Evolutionary conservation across 2,329 filamentous ascomycete species (phyloP).

Genomic region (Raffaelea albimanens): DNA sequence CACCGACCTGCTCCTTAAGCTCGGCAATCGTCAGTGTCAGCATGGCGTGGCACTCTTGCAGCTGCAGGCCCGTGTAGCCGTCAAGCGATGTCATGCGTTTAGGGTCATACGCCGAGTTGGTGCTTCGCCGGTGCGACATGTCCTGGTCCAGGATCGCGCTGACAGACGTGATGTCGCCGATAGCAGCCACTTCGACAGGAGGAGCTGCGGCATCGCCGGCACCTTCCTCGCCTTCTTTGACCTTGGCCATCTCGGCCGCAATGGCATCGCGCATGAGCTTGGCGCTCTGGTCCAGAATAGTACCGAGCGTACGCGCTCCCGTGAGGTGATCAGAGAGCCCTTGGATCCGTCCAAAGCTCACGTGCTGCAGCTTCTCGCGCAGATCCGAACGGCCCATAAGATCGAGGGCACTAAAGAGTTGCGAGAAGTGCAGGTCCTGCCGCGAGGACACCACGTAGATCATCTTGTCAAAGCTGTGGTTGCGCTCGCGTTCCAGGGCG

Average conservation of each 20-base stretch:
- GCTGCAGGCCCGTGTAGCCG: slow-evolving; percentile 63
- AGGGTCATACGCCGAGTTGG: slow-evolving; percentile 56
- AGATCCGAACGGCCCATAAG: slow-evolving; percentile 25
- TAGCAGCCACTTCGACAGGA: not conserved
- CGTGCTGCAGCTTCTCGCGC: slow-evolving; percentile 22
- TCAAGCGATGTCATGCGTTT: slow-evolving; percentile 65
- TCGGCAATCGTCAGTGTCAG: slow-evolving; percentile 35
- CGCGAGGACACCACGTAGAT: slow-evolving; percentile 28
- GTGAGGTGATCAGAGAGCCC: slow-evolving; percentile 17
- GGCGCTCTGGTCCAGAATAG: slow-evolving; percentile 23
- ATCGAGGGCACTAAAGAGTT: slow-evolving; percentile 24
- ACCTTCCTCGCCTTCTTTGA: not conserved
- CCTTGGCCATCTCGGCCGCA: not conserved
- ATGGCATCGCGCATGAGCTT: slow-evolving; percentile 20
- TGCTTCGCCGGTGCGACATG: slow-evolving; percentile 53
- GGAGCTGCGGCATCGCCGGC: not conserved
- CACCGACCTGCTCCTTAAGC: slow-evolving; percentile 8
- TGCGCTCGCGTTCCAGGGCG: slow-evolving; percentile 51
- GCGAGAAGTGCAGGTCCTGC: slow-evolving; percentile 25
- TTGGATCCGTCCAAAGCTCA: slow-evolving; percentile 29
- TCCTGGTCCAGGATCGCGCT: slow-evolving; percentile 69
- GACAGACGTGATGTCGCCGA: slow-evolving; percentile 3
- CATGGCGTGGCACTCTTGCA: slow-evolving; percentile 61
- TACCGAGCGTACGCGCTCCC: slow-evolving; percentile 4
- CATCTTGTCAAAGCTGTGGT: slow-evolving; percentile 29